Base-by-base conservation (phyloP, 306 rosid genomes). In the Biancaea sappan region DNA sequence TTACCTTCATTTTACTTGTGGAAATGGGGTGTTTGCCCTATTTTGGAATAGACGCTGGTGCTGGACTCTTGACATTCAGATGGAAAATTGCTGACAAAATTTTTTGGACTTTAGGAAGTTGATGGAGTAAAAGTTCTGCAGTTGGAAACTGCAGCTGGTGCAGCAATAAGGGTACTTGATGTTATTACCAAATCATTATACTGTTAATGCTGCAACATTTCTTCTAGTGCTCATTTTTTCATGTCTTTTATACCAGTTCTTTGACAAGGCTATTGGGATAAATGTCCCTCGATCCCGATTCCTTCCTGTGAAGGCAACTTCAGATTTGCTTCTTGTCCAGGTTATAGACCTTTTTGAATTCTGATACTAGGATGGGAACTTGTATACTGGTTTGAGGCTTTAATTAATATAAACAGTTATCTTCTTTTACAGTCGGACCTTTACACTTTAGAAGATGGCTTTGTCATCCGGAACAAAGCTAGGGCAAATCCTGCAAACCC, bases 311-410 rank as follows among this genome's bases (percentile, higher is more conserved):
- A 94, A 94, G 86, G 95, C 95, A 77, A 83, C 99, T 81, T 94
- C 99, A 2, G 99, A 94, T 84, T 92, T 94, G 89, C 99, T 94
- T 79, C 99, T 94, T 84, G 97, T 94, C 79, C 94, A 94, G 97
- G 98, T 90, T 64, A 53, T 47, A 44, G 54, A 67, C 58, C 73
- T 75, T 79, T 76, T 29, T 61, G 29, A 34, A 61, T 61, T 60
- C 48, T 38, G 61, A 40, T 64, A 9, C 79, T 58, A 16, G 71
- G 15, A 16, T 38, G 46, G 25, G 58, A 53, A 65, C 58, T 82
- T 68, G 51, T 34, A 38, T 53, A 21, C 29, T 69, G 26, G 46
- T 70, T 71, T 66, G 21, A 56, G 9, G 61, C 53, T n/a, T 52
- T 47, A 61, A 60, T 73, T 78, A 44, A 83, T 26, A 52, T 38